Conservation (phyloP, 2,329 filamentous ascomycete species). For the Penicillium paneum region DNA sequence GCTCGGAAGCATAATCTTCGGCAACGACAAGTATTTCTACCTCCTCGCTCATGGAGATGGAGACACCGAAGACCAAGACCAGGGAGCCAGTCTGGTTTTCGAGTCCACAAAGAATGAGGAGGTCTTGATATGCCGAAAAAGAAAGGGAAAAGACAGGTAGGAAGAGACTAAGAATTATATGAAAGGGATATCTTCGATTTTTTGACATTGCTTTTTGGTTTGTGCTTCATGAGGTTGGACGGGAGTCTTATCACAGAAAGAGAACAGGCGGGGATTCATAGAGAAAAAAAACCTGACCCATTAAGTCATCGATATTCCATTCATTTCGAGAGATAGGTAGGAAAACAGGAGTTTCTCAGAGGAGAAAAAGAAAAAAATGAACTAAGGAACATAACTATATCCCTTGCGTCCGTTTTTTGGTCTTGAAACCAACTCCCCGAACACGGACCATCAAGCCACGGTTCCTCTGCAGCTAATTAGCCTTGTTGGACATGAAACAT, state of each 20-base stretch:
- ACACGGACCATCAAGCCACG: slow-evolving; percentile 26
- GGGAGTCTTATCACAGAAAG: slow-evolving; percentile 19
- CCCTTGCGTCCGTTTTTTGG: slow-evolving; percentile 17
- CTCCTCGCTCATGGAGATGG: slow-evolving; percentile 42
- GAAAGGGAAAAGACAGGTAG: not conserved
- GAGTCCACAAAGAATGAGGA: slow-evolving; percentile 38
- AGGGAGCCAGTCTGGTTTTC: slow-evolving; percentile 22
- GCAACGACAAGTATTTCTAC: slow-evolving; percentile 39
- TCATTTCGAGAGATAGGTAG: slow-evolving; percentile 31
- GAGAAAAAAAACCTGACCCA: slow-evolving; percentile 20
- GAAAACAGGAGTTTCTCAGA: slow-evolving; percentile 24
- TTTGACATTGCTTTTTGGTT: slow-evolving; percentile 12
- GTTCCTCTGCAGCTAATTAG: slow-evolving; percentile 18
- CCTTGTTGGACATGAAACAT: not conserved
- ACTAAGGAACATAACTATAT: slow-evolving; percentile 19
- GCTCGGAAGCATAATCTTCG: slow-evolving; percentile 31
- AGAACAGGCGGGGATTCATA: slow-evolving; percentile 16
- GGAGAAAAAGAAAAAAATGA: slow-evolving; percentile 20
- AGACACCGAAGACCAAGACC: slow-evolving; percentile 23
- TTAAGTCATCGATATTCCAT: slow-evolving; percentile 29
- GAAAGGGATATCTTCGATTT: slow-evolving; percentile 11
- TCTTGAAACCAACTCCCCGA: slow-evolving; percentile 23
- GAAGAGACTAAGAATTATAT: not conserved
- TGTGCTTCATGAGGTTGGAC: slow-evolving; percentile 13
- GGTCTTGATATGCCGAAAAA: slow-evolving; percentile 44